phyloP scores from a whole-genome alignment of 2,329 filamentous ascomycete genomes.

The Aspergillus quadricinctus region DNA sequence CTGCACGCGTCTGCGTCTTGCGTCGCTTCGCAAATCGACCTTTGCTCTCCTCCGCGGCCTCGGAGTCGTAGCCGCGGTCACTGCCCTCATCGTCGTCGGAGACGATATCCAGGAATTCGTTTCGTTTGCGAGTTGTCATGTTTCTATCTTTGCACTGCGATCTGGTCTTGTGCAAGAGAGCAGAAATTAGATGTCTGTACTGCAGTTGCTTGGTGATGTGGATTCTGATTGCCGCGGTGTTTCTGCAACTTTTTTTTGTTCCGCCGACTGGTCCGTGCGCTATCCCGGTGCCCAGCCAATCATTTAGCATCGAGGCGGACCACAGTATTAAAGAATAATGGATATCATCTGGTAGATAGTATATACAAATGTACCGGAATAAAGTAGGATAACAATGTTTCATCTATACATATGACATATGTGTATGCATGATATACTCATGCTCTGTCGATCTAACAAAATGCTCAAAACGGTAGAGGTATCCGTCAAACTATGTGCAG shows the following conservation, averaged over 20 bases:
- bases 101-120: constrained; percentile 37
- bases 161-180: not conserved
- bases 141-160: not conserved
- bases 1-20: constrained; percentile 19
- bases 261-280: constrained; percentile 11
- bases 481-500: constrained; percentile 12
- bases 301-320: not conserved
- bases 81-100: constrained; percentile 36
- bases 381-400: not conserved
- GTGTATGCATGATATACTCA: not conserved
- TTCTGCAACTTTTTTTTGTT: constrained; percentile 10
- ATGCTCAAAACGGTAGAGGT: not conserved
- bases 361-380: not conserved
- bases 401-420: not conserved
- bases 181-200: no score
- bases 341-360: no score
- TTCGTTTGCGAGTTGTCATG: constrained; percentile 37
- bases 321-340: not conserved
- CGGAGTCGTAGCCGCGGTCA: constrained; percentile 44
- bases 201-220: constrained; percentile 1
- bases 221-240: constrained; percentile 5
- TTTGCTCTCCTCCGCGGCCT: constrained; percentile 40
- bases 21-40: constrained; percentile 31
- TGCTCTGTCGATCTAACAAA: not conserved
- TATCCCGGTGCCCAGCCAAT: not conserved